Base-by-base conservation (phyloP, 2,329 filamentous ascomycete species). In the Xylaria sp. region DNA sequence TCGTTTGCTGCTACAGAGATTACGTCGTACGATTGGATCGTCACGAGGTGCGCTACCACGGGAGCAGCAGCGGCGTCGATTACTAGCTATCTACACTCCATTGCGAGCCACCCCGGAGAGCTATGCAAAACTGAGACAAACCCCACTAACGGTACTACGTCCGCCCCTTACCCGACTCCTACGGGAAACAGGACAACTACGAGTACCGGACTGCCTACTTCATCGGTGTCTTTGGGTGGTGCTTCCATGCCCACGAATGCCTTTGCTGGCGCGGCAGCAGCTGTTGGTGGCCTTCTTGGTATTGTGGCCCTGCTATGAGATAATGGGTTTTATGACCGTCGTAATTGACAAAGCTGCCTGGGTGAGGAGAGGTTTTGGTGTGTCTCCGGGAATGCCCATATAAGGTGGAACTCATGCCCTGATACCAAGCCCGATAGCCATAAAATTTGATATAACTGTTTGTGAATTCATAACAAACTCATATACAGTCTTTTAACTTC, bases 21-120 rank as follows among this genome's bases (percentile, higher is more conserved):
- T 33, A 9, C 15, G 14, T 21, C 51, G 6, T 63, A 63, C 40
- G 57, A 63, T 40, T 45, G n/a, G 6, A 21, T 60, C 35, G 40
- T 63, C 25, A 63, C 61, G 14, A 21, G 38, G 37, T 63, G 61
- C 40, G 21, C 56, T 3, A 23, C 52, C 11, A 55, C 38, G 5
- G 52, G 52, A 15, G 25, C 25, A 21, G 52, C 6, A 17, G 52
- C 15, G 19, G 23, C 52, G 14, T 33, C 52, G 5, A 42, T 55
- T 7, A 55, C 40, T n/a, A 55, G 52, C 40, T 42, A 17, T 37
- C 40, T 53, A n/a, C 49, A 51, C 49, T 51, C 49, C 7, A 51
- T 51, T 11, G 49, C 49, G 19, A 51, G 49, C 33, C 14, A 43
- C n/a, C 52, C 38, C 15, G 52, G 38, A 12, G 9, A 31, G 5